Percentiles rank a stretch among this genome's conserved stretches.
Evolutionary conservation across 805 yeast genomes (phyloP).

Genomic region (Metschnikowia koreensis): DNA sequence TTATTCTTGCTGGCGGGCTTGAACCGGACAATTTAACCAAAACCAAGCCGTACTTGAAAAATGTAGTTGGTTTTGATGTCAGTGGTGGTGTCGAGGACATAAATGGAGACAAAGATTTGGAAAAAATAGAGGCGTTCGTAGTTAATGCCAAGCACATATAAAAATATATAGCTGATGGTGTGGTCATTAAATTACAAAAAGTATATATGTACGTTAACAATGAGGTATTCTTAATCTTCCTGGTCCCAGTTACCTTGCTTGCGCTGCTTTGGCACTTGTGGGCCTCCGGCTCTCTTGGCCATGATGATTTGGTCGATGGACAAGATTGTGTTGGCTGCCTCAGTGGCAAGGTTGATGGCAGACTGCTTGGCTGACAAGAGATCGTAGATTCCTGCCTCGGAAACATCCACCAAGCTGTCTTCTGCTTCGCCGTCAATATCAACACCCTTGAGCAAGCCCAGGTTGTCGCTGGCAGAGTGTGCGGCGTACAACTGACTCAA

Average conservation of each 20-base stretch:
- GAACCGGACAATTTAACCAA: constrained; percentile 65
- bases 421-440: constrained; percentile 63
- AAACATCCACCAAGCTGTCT: constrained; percentile 69
- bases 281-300: constrained; percentile 99
- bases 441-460: constrained; percentile 66
- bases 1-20: constrained; percentile 86
- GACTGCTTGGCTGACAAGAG: constrained; percentile 75
- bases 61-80: constrained; percentile 89
- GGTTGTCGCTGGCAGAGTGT: constrained; percentile 52
- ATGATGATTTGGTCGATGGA: constrained; percentile 96
- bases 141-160: constrained; percentile 40
- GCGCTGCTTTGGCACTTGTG: constrained; percentile 79
- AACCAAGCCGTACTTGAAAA: constrained; percentile 48
- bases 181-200: neutral
- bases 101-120: constrained; percentile 65
- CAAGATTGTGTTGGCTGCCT: constrained; percentile 86
- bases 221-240: constrained; percentile 54
- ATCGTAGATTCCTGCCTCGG: constrained; percentile 70
- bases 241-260: constrained; percentile 96
- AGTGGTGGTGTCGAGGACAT: constrained; percentile 89
- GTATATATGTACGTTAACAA: neutral
- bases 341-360: constrained; percentile 92
- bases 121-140: constrained; percentile 61
- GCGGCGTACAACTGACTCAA: constrained; percentile 86
- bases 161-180: neutral